A percentile compares a stretch with the other conserved stretches of the same genome.
Evolutionary conservation across 208 protist species (phyloP).

Genomic region (Naegleria gruberi): DNA sequence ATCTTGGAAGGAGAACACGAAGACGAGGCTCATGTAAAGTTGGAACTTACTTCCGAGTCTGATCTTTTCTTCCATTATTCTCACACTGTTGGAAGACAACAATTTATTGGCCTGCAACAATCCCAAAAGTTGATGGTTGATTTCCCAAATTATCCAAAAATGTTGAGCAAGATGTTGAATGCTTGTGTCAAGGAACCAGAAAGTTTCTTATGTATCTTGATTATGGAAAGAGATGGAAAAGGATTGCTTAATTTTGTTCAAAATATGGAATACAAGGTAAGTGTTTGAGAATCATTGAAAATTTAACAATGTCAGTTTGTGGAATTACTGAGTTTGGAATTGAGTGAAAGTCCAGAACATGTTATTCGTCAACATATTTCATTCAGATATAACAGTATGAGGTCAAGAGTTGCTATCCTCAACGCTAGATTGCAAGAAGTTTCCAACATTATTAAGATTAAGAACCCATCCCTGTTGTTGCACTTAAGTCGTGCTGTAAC

Average conservation of each 20-base stretch:
- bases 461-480: slow-evolving; percentile 39
- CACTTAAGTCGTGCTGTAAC: slow-evolving; percentile 30
- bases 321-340: slow-evolving; percentile 72
- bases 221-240: slow-evolving; percentile 65
- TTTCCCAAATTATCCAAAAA: slow-evolving; percentile 77
- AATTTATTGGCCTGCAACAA: slow-evolving; percentile 64
- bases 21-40: slow-evolving; percentile 49
- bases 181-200: slow-evolving; percentile 73
- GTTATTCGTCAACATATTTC: slow-evolving; percentile 75
- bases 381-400: slow-evolving; percentile 78
- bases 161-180: slow-evolving; percentile 81
- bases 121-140: slow-evolving; percentile 84
- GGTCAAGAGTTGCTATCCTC: slow-evolving; percentile 67
- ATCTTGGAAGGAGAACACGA: slow-evolving; percentile 66
- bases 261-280: slow-evolving; percentile 85
- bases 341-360: slow-evolving; percentile 66
- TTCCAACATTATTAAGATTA: slow-evolving; percentile 48
- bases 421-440: slow-evolving; percentile 74
- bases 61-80: slow-evolving; percentile 88
- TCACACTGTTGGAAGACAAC: slow-evolving; percentile 69
- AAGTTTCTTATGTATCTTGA: slow-evolving; percentile 67
- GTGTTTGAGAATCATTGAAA: no score
- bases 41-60: slow-evolving; percentile 71
- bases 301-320: no score
- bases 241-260: slow-evolving; percentile 82